Conservation (phyloP, 164 flowering plant species). For the Annona cherimola region DNA sequence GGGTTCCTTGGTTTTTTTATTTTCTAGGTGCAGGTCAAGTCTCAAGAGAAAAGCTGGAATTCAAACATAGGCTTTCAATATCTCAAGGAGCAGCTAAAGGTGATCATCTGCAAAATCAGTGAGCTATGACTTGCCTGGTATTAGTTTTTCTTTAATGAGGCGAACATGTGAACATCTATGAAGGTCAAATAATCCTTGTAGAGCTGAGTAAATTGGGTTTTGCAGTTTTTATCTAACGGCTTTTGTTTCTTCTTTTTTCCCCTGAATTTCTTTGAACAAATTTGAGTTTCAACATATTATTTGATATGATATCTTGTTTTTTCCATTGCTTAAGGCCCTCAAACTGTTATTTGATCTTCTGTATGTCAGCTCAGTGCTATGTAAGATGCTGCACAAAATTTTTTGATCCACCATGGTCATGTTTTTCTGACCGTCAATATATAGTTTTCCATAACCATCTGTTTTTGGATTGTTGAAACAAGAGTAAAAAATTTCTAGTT, state of each 20-base stretch:
- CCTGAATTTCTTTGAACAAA: background rate
- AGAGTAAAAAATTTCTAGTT: background rate
- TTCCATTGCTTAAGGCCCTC: background rate
- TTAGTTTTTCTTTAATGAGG: constrained; percentile 33
- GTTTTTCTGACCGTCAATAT: background rate
- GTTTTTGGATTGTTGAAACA: background rate
- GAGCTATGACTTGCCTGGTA: constrained; percentile 71
- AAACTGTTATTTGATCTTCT: background rate
- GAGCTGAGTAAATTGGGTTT: background rate
- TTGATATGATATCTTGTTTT: background rate
- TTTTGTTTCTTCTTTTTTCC: background rate
- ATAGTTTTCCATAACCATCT: background rate
- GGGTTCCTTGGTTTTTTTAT: background rate
- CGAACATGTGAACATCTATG: constrained; percentile 15
- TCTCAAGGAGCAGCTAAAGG: constrained; percentile 97
- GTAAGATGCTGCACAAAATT: background rate
- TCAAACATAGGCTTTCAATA: constrained; percentile 74
- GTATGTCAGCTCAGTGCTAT: background rate
- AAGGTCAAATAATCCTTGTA: constrained; percentile 2
- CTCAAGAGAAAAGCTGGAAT: constrained; percentile 64
- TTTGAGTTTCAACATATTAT: background rate
- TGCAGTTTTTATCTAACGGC: background rate
- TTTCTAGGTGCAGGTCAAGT: constrained; percentile 54
- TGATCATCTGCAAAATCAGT: constrained; percentile 85
- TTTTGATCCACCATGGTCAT: background rate